Base-by-base conservation (phyloP, 805 yeast genomes). In the Kazachstania kunashirensis region DNA sequence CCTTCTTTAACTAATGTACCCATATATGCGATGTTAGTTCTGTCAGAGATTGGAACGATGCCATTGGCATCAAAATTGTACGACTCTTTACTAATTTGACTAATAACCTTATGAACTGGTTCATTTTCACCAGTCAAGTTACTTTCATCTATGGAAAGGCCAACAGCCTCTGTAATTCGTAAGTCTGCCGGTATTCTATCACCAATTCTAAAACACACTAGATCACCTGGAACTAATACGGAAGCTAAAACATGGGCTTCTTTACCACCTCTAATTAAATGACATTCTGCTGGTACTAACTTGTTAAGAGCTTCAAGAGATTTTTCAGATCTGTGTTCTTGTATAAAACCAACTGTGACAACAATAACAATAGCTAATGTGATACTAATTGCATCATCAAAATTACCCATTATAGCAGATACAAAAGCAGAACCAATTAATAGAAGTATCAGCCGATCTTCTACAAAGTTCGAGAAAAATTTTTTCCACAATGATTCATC, bases 1-100 rank as follows among this genome's bases (percentile, higher is more conserved):
- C 99, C 99, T 55, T 85, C 94, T 50, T 96, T 77, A 5, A 92
- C 97, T 49, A 92, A 67, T 2, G 99, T 92, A 36, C 99, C 98
- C 98, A 92, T 92, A 56, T 75, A 89, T 2, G 95, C 97, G 43
- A 86, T 82, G 40, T 79, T 77, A 14, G 65, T 63, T 53, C 96
- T 77, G 38, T 79, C 82, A 38, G 78, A 74, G 32, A 82, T 67
- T 13, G 84, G 75, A 12, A 75, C 62, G 9, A 65, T 59, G 3
- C 57, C 41, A 30, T 46, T 49, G 7, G 58, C 53, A 18, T 53
- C 51, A 27, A 54, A 54, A 12, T 52, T 53, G 30, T 39, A 46
- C 16, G 49, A 47, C 13, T 47, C 51, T 36, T 47, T 46, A 23
- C 41, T 41, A 5, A 79, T 65, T 2, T 70, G 58, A 2, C 70